These are phyloP conservation scores for Aspergillus tubingensis DNA, from an alignment of 2,329 filamentous ascomycete species.

Conservation along the genomic window DNA sequence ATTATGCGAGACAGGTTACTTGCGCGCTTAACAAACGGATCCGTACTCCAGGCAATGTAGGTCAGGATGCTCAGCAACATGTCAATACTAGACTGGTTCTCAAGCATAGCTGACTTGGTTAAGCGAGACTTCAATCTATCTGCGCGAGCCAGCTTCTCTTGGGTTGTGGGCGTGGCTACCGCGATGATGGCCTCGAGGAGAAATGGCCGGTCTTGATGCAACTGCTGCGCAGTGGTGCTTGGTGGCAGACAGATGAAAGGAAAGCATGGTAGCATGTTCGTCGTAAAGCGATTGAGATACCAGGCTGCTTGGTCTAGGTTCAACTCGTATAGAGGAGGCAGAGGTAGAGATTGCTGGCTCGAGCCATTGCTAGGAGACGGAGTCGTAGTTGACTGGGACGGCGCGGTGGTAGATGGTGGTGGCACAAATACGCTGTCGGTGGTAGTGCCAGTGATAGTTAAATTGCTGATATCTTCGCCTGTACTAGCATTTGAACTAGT, in stretches of 20 bases:
- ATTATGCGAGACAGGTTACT: neutral
- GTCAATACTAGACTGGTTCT: neutral
- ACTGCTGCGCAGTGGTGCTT: neutral
- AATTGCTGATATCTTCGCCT: neutral
- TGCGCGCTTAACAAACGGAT: neutral
- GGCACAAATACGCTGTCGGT: neutral
- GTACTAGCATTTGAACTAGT: neutral
- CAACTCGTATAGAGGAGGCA: neutral
- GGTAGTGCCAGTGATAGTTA: no score
- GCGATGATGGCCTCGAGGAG: neutral
- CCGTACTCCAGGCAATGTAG: neutral
- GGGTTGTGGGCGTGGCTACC: neutral
- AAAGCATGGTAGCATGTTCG: neutral
- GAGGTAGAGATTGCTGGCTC: neutral
- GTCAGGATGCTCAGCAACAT: neutral
- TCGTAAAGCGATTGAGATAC: neutral
- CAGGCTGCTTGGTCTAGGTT: neutral
- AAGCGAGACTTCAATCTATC: neutral
- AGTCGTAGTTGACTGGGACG: neutral
- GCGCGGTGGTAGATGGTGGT: neutral
- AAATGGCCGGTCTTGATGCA: neutral
- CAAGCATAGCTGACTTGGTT: neutral
- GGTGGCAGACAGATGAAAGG: neutral
- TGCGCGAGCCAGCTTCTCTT: neutral
- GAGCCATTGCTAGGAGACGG: neutral